A percentile compares a stretch with the other conserved stretches of the same genome.
phyloP scores from a whole-genome alignment of 495 filamentous ascomycete species.

The Penicillium ucsense region DNA sequence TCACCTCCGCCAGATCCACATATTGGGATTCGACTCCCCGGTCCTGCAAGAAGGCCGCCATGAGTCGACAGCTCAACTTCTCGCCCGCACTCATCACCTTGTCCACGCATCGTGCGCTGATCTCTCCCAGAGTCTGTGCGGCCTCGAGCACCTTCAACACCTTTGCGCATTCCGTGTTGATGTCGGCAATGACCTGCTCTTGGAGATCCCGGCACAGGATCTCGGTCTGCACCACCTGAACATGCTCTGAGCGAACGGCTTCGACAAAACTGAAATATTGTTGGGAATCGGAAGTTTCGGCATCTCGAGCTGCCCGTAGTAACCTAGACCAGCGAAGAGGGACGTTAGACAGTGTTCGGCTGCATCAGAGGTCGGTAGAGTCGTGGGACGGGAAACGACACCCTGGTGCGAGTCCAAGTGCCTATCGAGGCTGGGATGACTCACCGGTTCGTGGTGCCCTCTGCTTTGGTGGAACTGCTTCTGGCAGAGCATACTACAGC shows the following conservation, averaged over 20 bases:
- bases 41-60: conserved; percentile 73
- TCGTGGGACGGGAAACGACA: too few relatives aligned
- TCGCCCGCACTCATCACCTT: conserved; percentile 88
- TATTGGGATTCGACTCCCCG: conserved; percentile 71
- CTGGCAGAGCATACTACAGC: conserved; percentile 89
- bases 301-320: conserved; percentile 57
- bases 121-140: conserved; percentile 52
- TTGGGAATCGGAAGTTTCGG: conserved; percentile 49
- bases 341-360: conserved; percentile 1
- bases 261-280: conserved; percentile 62
- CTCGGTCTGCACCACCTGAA: conserved; percentile 52
- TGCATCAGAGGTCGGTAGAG: too few relatives aligned
- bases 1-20: conserved; percentile 70
- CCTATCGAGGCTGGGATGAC: conserved; percentile 22
- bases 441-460: conserved; percentile 92
- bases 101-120: conserved; percentile 76
- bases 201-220: conserved; percentile 53
- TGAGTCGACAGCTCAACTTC: conserved; percentile 81
- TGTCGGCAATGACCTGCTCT: conserved; percentile 44
- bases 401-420: too few relatives aligned
- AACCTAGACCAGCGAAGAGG: conserved; percentile 33
- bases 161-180: conserved; percentile 61
- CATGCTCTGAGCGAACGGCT: conserved; percentile 66
- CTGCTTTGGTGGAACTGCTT: conserved; percentile 80
- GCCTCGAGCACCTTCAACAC: conserved; percentile 51